Percentiles rank a stretch among this genome's conserved stretches.
phyloP scores from a whole-genome alignment of 2,329 filamentous ascomycete genomes.

The Emydomyces testavorans region DNA sequence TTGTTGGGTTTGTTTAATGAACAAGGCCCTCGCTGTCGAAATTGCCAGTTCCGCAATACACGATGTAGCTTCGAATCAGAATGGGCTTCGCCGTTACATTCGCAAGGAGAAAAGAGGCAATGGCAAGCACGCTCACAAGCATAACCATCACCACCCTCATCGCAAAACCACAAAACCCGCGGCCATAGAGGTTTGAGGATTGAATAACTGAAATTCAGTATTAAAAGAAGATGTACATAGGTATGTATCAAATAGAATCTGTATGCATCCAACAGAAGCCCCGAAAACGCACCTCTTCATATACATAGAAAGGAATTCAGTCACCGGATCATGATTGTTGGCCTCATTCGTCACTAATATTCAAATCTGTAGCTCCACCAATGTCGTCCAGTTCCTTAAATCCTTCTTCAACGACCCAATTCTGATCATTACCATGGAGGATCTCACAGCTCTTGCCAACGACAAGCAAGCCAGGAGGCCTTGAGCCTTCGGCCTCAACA shows the following conservation, averaged over 20 bases:
- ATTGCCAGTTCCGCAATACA: constrained; percentile 13
- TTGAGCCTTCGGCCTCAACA: constrained; percentile 76
- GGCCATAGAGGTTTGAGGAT: background rate
- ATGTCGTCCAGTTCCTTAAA: constrained; percentile 59
- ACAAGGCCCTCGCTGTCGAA: constrained; percentile 15
- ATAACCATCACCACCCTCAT: too few relatives aligned
- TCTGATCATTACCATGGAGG: constrained; percentile 50
- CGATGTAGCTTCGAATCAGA: constrained; percentile 12
- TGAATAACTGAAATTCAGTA: too few relatives aligned
- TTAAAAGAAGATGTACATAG: too few relatives aligned
- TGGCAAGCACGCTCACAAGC: too few relatives aligned
- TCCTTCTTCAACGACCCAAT: constrained; percentile 80
- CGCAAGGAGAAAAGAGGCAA: too few relatives aligned
- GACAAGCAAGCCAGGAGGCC: constrained; percentile 79
- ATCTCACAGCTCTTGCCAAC: constrained; percentile 76
- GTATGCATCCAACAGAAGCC: too few relatives aligned
- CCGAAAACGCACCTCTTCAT: background rate
- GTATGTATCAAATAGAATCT: too few relatives aligned
- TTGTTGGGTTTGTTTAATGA: constrained; percentile 14
- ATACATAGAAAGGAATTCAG: constrained; percentile 13
- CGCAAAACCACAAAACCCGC: too few relatives aligned
- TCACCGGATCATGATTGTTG: constrained; percentile 1
- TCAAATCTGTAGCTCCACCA: constrained; percentile 16
- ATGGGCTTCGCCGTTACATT: too few relatives aligned
- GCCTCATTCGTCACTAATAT: constrained; percentile 14